These are phyloP conservation scores for Salicornia ramosissima DNA, from an alignment of 148 eudicot genomes.

Conservation along the genomic window DNA sequence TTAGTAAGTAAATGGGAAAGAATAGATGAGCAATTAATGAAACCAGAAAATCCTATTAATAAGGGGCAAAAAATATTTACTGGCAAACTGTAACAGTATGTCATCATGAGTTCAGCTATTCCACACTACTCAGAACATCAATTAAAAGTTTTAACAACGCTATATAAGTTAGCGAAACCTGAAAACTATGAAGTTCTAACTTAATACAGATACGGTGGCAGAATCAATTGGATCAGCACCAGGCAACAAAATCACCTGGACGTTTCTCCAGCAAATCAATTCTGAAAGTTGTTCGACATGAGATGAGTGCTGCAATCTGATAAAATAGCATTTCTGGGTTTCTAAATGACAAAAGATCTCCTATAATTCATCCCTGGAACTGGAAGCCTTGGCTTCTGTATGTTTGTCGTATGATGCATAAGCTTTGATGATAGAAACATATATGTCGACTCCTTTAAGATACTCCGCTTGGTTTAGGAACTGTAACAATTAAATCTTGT, in stretches of 20 bases:
- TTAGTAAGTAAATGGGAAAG: neutral
- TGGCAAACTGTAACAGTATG: neutral
- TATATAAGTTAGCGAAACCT: neutral
- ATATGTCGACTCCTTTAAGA: constrained; percentile 65
- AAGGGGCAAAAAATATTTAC: neutral
- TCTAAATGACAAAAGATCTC: neutral
- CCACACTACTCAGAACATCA: neutral
- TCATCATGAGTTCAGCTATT: neutral
- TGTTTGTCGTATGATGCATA: constrained; percentile 53
- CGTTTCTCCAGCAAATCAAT: neutral
- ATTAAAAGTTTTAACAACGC: neutral
- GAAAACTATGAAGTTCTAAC: neutral
- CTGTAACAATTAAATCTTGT: constrained; percentile 34
- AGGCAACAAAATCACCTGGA: neutral
- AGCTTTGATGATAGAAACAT: constrained; percentile 70
- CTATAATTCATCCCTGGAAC: constrained; percentile 60
- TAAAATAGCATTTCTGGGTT: neutral
- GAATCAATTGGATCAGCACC: neutral
- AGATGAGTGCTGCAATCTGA: neutral
- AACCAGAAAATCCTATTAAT: neutral
- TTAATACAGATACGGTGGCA: neutral
- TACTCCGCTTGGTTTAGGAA: constrained; percentile 68
- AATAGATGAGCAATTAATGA: neutral
- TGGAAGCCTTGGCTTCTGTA: constrained; percentile 31
- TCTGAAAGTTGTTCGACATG: neutral